Percentiles rank a stretch among this genome's conserved stretches.
Evolutionary conservation across 2,329 filamentous ascomycete genomes (phyloP).

Genomic region (Monosporascus ibericus): DNA sequence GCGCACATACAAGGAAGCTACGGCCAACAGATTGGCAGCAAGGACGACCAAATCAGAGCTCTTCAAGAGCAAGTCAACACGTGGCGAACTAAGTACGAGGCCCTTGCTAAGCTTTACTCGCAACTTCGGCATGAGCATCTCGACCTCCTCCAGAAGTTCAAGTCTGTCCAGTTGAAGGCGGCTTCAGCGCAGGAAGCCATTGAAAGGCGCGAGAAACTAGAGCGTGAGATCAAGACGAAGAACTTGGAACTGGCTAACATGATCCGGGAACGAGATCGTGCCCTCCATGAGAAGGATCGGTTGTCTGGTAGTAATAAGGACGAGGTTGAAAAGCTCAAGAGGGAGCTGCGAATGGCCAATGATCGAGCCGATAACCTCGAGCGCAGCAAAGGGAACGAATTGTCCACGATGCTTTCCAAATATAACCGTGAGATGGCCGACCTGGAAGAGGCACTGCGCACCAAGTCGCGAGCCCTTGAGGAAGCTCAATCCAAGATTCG

Average conservation of each 20-base stretch:
- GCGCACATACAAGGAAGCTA: slow-evolving; percentile 75
- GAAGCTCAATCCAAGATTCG: slow-evolving; percentile 72
- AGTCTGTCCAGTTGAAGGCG: slow-evolving; percentile 90
- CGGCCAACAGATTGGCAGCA: slow-evolving; percentile 78
- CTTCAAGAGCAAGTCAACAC: slow-evolving; percentile 97
- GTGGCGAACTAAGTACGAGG: slow-evolving; percentile 95
- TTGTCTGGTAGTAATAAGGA: slow-evolving; percentile 82
- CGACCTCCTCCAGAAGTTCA: slow-evolving; percentile 92
- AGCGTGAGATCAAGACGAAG: slow-evolving; percentile 98
- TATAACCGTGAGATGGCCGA: slow-evolving; percentile 98
- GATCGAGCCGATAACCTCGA: slow-evolving; percentile 91
- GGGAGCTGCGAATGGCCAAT: slow-evolving; percentile 85
- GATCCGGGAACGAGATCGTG: slow-evolving; percentile 93
- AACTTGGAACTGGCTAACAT: slow-evolving; percentile 98
- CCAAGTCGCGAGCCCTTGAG: slow-evolving; percentile 81
- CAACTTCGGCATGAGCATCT: slow-evolving; percentile 93
- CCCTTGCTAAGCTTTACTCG: slow-evolving; percentile 92
- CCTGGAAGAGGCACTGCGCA: slow-evolving; percentile 83
- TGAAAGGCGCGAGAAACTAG: slow-evolving; percentile 86
- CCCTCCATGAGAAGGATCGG: slow-evolving; percentile 87
- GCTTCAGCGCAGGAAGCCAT: slow-evolving; percentile 96
- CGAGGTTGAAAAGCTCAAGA: slow-evolving; percentile 88
- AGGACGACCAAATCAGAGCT: slow-evolving; percentile 88
- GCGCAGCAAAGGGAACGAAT: slow-evolving; percentile 86
- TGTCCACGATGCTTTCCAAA: slow-evolving; percentile 89